Base-by-base conservation (phyloP, 257 asterid genomes). In the Solanum chmielewskii region DNA sequence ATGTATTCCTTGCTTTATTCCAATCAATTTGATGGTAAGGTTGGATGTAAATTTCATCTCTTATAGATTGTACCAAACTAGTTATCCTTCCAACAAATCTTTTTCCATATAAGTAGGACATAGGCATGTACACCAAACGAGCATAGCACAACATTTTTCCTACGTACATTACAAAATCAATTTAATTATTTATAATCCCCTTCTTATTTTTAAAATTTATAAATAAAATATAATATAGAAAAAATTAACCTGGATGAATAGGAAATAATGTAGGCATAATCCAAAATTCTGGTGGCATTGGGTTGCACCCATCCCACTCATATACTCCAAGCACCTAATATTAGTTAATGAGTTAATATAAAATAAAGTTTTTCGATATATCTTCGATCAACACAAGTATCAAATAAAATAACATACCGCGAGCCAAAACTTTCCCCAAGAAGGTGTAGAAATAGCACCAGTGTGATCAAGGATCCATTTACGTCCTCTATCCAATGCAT, bases 251-350 rank as follows among this genome's bases (percentile, higher is more conserved):
- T 60, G 98, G 98, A 92, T 96, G 98, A 83, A 88, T 93, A 47
- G 98, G 99, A 11, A 95, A 92, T 35, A 91, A 1, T 6, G 98
- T 93, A 89, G 99, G 97, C 91, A 96, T 92, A 7, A 95, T 93
- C 98, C 98, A 95, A 44, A 95, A 95, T 41, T 95, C 99, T 21
- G 98, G 98, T 15, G 98, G 96, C 84, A 96, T 87, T 47, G 99
- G 98, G 86, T 95, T 96, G 93, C 99, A 96, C 16, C 99, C 99
- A 81, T 93, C 98, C 98, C 99, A 96, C 3, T 95, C 94, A 39
- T 95, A 94, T 87, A 95, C 98, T 88, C 99, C 99, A 14, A 96
- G 92, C 11, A 96, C 99, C 99, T 96, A 59, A 86, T 47, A 47
- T 44, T 11, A 27, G 77, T 49, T 14, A 47, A 47, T 49, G 5